phyloP scores from a whole-genome alignment of 1,284 basidiomycete genomes.

The Fomes fomentarius region DNA sequence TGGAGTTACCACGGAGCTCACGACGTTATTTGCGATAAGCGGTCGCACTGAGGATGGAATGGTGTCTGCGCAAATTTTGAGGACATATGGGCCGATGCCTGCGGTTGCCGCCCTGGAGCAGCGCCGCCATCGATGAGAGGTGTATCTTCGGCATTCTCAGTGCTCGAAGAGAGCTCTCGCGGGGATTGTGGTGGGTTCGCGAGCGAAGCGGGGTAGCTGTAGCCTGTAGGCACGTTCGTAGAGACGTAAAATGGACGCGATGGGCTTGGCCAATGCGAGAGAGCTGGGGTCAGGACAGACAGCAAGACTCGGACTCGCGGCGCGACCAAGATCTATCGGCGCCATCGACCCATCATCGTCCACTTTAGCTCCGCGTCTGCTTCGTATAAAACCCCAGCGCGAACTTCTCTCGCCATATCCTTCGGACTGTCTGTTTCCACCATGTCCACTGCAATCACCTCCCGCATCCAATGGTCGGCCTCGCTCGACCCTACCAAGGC shows the following conservation, averaged over 20 bases:
- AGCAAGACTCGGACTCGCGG: neutral
- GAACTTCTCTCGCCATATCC: conserved; percentile 17
- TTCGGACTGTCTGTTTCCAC: conserved; percentile 16
- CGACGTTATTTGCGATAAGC: neutral
- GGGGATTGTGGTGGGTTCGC: conserved; percentile 12
- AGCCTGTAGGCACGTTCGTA: conserved; percentile 18
- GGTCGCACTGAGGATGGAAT: too few species aligned
- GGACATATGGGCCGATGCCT: conserved; percentile 12
- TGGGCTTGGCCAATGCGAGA: conserved; percentile 13
- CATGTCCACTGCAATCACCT: conserved; percentile 49
- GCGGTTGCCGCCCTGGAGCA: conserved; percentile 14
- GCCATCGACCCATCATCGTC: conserved; percentile 30
- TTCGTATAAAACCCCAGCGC: conserved; percentile 21
- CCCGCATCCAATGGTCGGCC: conserved; percentile 92
- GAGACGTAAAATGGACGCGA: conserved; percentile 7
- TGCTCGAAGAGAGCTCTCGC: neutral
- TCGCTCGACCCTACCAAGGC: conserved; percentile 74
- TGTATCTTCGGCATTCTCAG: neutral
- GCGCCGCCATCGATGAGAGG: conserved; percentile 22
- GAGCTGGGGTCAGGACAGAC: neutral
- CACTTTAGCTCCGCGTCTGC: conserved; percentile 36
- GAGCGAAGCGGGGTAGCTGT: neutral
- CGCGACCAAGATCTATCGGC: conserved; percentile 11
- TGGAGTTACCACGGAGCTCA: too few species aligned
- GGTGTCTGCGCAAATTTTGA: conserved; percentile 6